Base-by-base conservation (phyloP, 2,329 filamentous ascomycete species). In the Acrocalymma vagum region DNA sequence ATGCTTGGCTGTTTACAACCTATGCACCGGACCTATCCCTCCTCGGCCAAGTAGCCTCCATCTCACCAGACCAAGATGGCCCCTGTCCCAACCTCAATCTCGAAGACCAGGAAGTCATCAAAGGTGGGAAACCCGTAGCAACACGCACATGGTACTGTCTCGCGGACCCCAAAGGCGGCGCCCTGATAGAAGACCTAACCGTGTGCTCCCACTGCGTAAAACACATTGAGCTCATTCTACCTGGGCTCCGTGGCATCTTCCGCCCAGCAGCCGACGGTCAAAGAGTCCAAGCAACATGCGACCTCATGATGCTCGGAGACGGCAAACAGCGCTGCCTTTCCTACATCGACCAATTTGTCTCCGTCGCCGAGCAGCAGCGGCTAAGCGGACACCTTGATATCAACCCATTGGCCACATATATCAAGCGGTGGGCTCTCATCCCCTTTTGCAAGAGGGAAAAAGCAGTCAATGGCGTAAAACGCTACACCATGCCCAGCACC, bases 71-170 rank as follows among this genome's bases (percentile, higher is more conserved):
- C n/a, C 25, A 42, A 14, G 55, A 57, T 15, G 53, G 53, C 3
- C 18, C 37, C 9, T 57, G 55, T 27, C 55, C 53, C 5, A 58
- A 59, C 20, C 28, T 58, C 28, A 42, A 51, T 17, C 15, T 20
- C 8, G 27, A 46, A 9, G 43, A 53, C 18, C 23, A 44, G 11
- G 44, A 48, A 29, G 50, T 41, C 9, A 39, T 51, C 7, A 45
- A 40, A 22, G 42, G 41, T 18, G 38, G 40, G 8, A 58, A 43
- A n/a, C 42, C 51, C 10, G 29, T 38, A 11, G 46, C 37, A 5
- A 49, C 38, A 4, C 43, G 55, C 18, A 48, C 38, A 20, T 58
- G 53, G 55, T 54, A 51, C 27, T 55, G 46, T 28, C 41, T 59
- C 4, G 20, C 9, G 7, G 51, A 59, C n/a, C 46, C 51, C 17